These are phyloP conservation scores for Aspergillus panamensis DNA, from an alignment of 495 filamentous ascomycete species.

Conservation along the genomic window DNA sequence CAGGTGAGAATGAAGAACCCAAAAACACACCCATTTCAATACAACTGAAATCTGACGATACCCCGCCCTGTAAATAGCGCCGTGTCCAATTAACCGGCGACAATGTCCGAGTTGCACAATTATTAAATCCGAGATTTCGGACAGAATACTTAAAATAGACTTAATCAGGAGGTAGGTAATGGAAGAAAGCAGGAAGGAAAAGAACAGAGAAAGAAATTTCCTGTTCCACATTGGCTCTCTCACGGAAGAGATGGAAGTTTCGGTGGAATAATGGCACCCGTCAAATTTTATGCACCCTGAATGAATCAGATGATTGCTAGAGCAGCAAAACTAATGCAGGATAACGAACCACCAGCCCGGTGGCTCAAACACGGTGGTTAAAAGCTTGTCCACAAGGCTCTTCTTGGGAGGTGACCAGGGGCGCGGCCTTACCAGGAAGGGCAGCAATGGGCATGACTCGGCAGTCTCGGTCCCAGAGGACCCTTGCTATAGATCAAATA, in stretches of 20 bases:
- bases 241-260: background rate
- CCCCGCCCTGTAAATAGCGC: background rate
- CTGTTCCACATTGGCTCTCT: background rate
- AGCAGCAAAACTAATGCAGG: slow-evolving; percentile 14
- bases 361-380: slow-evolving; percentile 23
- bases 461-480: no score
- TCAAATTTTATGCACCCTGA: background rate
- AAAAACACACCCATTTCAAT: slow-evolving; percentile 3
- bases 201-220: background rate
- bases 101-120: background rate
- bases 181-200: background rate
- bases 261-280: background rate
- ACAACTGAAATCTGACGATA: background rate
- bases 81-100: background rate
- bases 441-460: slow-evolving; percentile 21
- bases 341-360: slow-evolving; percentile 11
- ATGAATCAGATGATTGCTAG: background rate
- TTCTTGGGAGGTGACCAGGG: slow-evolving; percentile 18
- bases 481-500: background rate
- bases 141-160: background rate
- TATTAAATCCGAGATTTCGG: background rate
- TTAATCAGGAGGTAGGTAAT: background rate
- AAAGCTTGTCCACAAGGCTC: slow-evolving; percentile 30
- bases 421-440: slow-evolving; percentile 12
- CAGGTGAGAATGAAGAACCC: background rate